Evolutionary conservation across 2,329 filamentous ascomycete genomes (phyloP).

Genomic region (Hypoxylon sp.): DNA sequence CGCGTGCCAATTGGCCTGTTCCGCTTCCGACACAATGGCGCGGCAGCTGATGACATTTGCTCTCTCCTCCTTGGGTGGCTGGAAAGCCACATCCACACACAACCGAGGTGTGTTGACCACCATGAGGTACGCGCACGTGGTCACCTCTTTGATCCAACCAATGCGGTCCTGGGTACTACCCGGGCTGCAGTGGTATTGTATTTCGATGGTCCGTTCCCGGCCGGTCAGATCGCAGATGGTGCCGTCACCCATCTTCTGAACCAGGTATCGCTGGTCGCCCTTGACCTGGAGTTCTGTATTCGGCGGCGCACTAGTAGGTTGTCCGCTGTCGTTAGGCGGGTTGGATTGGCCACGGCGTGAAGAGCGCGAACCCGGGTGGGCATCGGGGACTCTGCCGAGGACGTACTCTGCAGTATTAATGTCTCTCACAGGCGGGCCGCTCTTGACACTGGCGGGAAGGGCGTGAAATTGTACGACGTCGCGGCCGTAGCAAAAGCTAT

Average conservation of each 20-base stretch:
- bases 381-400: slow-evolving; percentile 72
- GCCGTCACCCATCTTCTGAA: slow-evolving; percentile 84
- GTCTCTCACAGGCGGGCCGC: slow-evolving; percentile 83
- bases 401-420: slow-evolving; percentile 81
- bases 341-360: slow-evolving; percentile 47
- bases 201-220: slow-evolving; percentile 84
- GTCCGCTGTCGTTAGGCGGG: slow-evolving; percentile 41
- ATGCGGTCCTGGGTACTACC: slow-evolving; percentile 81
- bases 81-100: slow-evolving; percentile 88
- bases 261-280: slow-evolving; percentile 87
- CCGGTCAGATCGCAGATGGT: slow-evolving; percentile 90
- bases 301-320: slow-evolving; percentile 54
- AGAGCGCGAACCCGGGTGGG: slow-evolving; percentile 45
- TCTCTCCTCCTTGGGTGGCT: slow-evolving; percentile 82
- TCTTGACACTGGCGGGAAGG: slow-evolving; percentile 75
- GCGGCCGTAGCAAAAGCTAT: slow-evolving; percentile 91
- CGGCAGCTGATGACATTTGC: slow-evolving; percentile 84
- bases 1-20: slow-evolving; percentile 59
- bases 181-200: slow-evolving; percentile 85
- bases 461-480: slow-evolving; percentile 94
- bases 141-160: slow-evolving; percentile 92
- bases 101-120: slow-evolving; percentile 90
- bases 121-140: slow-evolving; percentile 94
- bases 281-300: slow-evolving; percentile 81
- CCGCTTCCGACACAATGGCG: slow-evolving; percentile 73